Base-by-base conservation (phyloP, 805 yeast species). In the Sugiyamaella qingdaonensis region DNA sequence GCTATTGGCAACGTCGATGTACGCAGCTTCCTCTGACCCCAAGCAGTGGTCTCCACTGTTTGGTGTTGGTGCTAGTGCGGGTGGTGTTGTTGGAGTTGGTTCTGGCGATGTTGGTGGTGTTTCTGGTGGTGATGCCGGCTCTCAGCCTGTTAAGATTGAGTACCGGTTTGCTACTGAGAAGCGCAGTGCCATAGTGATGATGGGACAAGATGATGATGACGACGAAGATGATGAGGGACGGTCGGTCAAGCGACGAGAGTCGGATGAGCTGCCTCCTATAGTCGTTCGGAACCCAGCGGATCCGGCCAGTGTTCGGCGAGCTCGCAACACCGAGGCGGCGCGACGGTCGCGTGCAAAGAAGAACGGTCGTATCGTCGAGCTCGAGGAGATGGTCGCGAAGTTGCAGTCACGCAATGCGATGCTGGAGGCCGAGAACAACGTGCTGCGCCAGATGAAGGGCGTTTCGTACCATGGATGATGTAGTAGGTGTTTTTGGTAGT, bases 291-390 rank as follows among this genome's bases (percentile, higher is more conserved):
- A 78, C 44, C 68, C 74, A 24, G 71, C 68, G 47, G 96, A 90
- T 68, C 82, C 86, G 14, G 78, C 78, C 51, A 78, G 86, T 50
- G 64, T 84, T 62, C 87, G 91, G 69, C 81, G 97, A 66, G 96
- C 96, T 11, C 81, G 89, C 70, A 89, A 89, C 77, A 89, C 83
- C 19, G 96, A 88, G 70, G 96, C 96, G 58, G 97, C 96, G 4
- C 82, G 98, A 70, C 80, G 97, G 68, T 90, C 97, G 33, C 79
- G 98, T 63, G 96, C 96, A 33, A 82, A 96, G 69, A 89, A 91
- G 71, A 83, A 86, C 84, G 87, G 87, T 68, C 81, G 95, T 69
- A 86, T 91, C 88, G 63, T 71, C 55, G 92, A 88, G 68, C 75
- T 91, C 67, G 97, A 91, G 71, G 80, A 71, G 21, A 82, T 81